Evolutionary conservation across 2,329 filamentous ascomycete genomes (phyloP), one percentile per base, ranked within the genome.

Genomic region (Akanthomyces dipterigenus): DNA sequence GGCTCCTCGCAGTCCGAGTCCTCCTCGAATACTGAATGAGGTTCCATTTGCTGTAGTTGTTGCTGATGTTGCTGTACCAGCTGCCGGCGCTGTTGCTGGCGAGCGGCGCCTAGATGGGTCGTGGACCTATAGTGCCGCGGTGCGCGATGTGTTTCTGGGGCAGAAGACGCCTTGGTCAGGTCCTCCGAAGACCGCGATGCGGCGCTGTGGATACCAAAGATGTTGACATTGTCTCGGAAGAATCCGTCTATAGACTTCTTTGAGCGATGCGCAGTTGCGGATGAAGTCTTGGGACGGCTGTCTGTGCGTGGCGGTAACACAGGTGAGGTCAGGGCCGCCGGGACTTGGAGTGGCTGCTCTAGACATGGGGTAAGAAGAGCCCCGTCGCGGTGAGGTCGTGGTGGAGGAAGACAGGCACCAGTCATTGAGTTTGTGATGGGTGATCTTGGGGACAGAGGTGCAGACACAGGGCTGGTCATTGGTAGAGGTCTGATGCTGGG

Each of bases 1-100:
- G 70, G n/a, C 7, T 67, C 68, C 50, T 79, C 77, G 16, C 69
- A 70, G 62, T 82, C 79, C 4, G 77, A 77, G 66, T 82, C 79
- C 16, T 73, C 66, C 48, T 82, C 80, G 63, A 82, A 82, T 26
- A 82, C 76, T 2, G 80, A 82, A 22, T 67, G 66, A 6, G 62
- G 63, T 50, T 38, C 12, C 9, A 9, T 14, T 38, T 69, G 68
- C 22, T 68, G 34, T 18, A 8, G 20, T 53, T 69, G 57, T 28
- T 66, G 61, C 6, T 67, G 66, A 51, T 64, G 59, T 48, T 67
- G 65, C 11, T 34, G 31, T 34, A 34, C 31, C 31, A 34, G 31
- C 36, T 69, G 63, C 38, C 50, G 50, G 50, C 69, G 68, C 20
- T 69, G 38, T 24, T 51, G 60, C 20, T 51, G 43, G 12, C 53